phyloP scores from a whole-genome alignment of 139 green algal genomes.

The Zygnema cylindricum region DNA sequence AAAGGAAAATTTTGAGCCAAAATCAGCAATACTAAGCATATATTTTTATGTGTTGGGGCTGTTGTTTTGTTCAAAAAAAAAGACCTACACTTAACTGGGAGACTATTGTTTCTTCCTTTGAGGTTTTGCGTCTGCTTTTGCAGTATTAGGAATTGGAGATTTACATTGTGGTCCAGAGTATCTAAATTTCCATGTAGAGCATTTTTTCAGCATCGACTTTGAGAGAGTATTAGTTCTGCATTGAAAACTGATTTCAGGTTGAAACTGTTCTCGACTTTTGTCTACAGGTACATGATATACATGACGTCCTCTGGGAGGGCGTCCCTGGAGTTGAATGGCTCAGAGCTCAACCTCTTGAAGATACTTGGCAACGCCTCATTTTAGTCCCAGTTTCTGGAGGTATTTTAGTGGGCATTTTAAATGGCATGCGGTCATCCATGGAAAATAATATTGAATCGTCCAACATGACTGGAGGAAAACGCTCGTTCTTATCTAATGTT shows the following conservation, averaged over 20 bases:
- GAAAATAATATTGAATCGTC: not conserved
- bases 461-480: not conserved
- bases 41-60: too few species aligned
- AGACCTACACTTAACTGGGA: too few species aligned
- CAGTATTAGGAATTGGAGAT: too few species aligned
- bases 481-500: not conserved
- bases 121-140: too few species aligned
- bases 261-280: not conserved
- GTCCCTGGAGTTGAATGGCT: constrained; percentile 50
- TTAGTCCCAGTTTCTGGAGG: constrained; percentile 46
- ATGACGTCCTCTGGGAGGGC: constrained; percentile 31
- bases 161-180: too few species aligned
- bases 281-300: constrained; percentile 48
- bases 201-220: too few species aligned
- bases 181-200: too few species aligned
- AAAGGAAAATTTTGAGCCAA: too few species aligned
- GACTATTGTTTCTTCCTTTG: too few species aligned
- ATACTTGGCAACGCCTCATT: constrained; percentile 44
- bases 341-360: constrained; percentile 27
- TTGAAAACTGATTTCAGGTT: constrained; percentile 2
- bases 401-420: constrained; percentile 48
- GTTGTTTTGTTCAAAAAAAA: too few species aligned
- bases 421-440: not conserved
- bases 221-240: too few species aligned
- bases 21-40: too few species aligned